A percentile compares a stretch with the other conserved stretches of the same genome.
Evolutionary conservation across 495 filamentous ascomycete species (phyloP).

Genomic region (Aspergillus saccharolyticus): DNA sequence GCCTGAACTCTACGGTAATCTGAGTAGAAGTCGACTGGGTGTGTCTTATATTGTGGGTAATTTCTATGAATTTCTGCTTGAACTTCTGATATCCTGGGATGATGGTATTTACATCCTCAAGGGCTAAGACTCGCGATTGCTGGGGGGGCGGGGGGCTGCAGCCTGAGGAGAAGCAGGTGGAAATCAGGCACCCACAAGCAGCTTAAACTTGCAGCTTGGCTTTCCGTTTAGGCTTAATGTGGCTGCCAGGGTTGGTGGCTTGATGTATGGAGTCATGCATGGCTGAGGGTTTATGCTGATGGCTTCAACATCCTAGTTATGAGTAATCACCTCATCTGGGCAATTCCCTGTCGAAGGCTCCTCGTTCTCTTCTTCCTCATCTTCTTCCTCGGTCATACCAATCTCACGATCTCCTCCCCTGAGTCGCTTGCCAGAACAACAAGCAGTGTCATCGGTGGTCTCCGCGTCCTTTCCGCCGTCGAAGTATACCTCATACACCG

Average conservation of each 20-base stretch:
- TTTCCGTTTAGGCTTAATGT: background rate
- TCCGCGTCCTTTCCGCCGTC: background rate
- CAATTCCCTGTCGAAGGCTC: too few species aligned
- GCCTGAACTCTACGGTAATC: background rate
- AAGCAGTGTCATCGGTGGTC: background rate
- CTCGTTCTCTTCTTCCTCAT: too few species aligned
- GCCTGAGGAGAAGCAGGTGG: background rate
- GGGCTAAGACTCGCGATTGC: slow-evolving; percentile 1
- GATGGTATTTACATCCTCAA: slow-evolving; percentile 4
- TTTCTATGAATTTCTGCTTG: slow-evolving; percentile 5
- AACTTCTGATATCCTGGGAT: slow-evolving; percentile 3
- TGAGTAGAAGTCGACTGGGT: background rate
- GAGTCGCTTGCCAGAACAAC: background rate
- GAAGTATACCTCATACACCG: background rate
- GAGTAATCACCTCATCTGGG: too few species aligned
- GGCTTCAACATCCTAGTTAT: too few species aligned
- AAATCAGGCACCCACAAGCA: background rate
- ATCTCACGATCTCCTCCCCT: too few species aligned
- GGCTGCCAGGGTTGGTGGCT: background rate
- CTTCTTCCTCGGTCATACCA: too few species aligned
- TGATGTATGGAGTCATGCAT: too few species aligned
- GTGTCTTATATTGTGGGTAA: background rate
- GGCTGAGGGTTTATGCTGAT: too few species aligned
- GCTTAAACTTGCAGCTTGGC: background rate
- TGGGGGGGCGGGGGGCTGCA: background rate